phyloP scores from a whole-genome alignment of 1,284 basidiomycete species.

The Hymenochaete sp. region DNA sequence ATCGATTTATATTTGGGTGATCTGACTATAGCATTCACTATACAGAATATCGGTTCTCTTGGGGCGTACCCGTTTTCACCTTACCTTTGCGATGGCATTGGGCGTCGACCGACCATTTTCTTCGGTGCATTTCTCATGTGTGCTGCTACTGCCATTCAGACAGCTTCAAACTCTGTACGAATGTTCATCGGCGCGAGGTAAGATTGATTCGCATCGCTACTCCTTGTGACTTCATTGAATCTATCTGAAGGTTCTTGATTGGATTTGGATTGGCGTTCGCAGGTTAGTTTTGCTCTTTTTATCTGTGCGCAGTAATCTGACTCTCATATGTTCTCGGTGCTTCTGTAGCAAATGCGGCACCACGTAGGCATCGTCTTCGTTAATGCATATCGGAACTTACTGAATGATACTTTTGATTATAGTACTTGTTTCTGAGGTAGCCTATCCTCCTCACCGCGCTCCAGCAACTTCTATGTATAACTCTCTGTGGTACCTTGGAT shows the following conservation, averaged over 20 bases:
- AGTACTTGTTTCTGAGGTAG: constrained; percentile 69
- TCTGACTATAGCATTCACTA: neutral
- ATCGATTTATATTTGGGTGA: neutral
- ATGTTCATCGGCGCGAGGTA: constrained; percentile 78
- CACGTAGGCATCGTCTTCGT: no score
- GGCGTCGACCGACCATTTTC: constrained; percentile 55
- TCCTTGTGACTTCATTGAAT: neutral
- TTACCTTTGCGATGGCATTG: constrained; percentile 59
- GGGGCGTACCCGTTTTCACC: constrained; percentile 63
- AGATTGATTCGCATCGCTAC: constrained; percentile 10
- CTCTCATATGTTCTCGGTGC: no score
- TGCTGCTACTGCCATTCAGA: constrained; percentile 58
- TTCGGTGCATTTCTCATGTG: constrained; percentile 55
- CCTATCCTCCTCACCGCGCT: constrained; percentile 71
- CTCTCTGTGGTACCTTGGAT: constrained; percentile 73
- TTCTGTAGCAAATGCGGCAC: constrained; percentile 65
- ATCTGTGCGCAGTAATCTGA: no score
- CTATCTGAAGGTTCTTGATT: constrained; percentile 49
- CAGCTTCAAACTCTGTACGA: constrained; percentile 59
- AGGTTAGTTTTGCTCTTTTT: no score
- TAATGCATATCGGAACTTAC: no score
- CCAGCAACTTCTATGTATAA: constrained; percentile 67
- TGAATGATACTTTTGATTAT: no score
- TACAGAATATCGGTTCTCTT: constrained; percentile 60
- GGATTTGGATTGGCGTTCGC: constrained; percentile 75